Evolutionary conservation across 768 basidiomycete genomes (phyloP), one percentile per base, ranked within the genome.

Genomic region (Jaapia argillacea): DNA sequence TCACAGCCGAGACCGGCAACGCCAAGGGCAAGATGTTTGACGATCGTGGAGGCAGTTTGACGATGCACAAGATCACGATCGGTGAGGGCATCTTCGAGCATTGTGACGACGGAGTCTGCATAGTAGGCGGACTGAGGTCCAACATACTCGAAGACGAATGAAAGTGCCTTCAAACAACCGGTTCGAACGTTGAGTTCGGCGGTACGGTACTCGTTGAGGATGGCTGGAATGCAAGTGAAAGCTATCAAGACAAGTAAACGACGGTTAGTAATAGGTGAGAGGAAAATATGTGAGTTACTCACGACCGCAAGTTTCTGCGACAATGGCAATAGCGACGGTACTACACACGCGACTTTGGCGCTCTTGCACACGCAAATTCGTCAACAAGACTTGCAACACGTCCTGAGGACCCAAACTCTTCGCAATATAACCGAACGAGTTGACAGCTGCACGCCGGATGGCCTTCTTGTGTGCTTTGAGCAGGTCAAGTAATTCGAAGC

Each of bases 331-430:
- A 18, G 96, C 96, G 46, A 98, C 96, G 1, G 94, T 98, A 59
- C 86, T 90, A 60, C 96, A 99, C 16, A 99, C 96, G 58, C 94
- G 91, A 62, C 87, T 91, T 62, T 99, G 96, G 51, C 96, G 92
- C 58, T 99, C 96, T 70, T 99, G 96, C 4, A 98, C 94, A 37
- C 93, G 87, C 55, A 99, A 60, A 60, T 99, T 98, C 44, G 96
- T 98, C 45, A 99, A 69, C 10, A 99, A 74, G 12, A 99, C 94
- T 27, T 87, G 89, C 24, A 99, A 70, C 1, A 99, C 96, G 57
- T 99, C 96, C 62, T 98, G 94, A 39, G 96, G 94, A 67, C 96
- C 96, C 66, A 99, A 82, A 66, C 89, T 93, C 70, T 98, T 98
- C 46, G 96, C 96, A 49, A 99, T 99, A 53, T 99, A 99, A 55